Evolutionary conservation across 306 rosid genomes (phyloP).

Genomic region (Sechiopsis laciniata): DNA sequence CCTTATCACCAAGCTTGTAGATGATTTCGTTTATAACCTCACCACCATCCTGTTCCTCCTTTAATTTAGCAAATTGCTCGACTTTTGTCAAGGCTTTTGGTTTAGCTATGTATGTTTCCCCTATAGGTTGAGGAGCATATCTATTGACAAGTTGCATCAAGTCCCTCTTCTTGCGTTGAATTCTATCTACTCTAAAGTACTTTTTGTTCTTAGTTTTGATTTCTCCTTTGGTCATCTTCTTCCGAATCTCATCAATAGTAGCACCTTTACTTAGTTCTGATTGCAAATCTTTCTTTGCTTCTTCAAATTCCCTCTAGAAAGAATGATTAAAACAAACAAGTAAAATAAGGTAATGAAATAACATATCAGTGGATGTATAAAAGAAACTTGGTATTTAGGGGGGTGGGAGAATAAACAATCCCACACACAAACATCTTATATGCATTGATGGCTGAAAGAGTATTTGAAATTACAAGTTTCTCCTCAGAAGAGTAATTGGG

Average conservation of each 20-base stretch:
- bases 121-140: constrained; percentile 36
- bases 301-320: constrained; percentile 65
- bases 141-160: constrained; percentile 59
- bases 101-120: constrained; percentile 31
- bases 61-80: constrained; percentile 46
- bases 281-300: constrained; percentile 64
- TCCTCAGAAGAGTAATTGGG: constrained; percentile 64
- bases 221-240: constrained; percentile 67
- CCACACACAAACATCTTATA: constrained; percentile 16
- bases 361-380: constrained; percentile 11
- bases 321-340: not conserved
- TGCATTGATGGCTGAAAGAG: constrained; percentile 23
- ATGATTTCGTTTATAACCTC: constrained; percentile 45
- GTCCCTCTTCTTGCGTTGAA: constrained; percentile 79
- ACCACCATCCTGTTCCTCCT: constrained; percentile 60
- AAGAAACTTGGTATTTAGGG: not conserved
- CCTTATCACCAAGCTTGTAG: constrained; percentile 45
- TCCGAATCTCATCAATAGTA: constrained; percentile 57
- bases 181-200: constrained; percentile 36
- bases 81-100: constrained; percentile 57
- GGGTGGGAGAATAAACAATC: not conserved
- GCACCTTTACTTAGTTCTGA: constrained; percentile 59
- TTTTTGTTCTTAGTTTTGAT: constrained; percentile 49
- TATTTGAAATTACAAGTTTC: constrained; percentile 50
- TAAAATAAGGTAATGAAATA: constrained; percentile 21